These are phyloP conservation scores for Tephrocybe sp. DNA, from an alignment of 768 basidiomycete genomes.

Conservation along the genomic window DNA sequence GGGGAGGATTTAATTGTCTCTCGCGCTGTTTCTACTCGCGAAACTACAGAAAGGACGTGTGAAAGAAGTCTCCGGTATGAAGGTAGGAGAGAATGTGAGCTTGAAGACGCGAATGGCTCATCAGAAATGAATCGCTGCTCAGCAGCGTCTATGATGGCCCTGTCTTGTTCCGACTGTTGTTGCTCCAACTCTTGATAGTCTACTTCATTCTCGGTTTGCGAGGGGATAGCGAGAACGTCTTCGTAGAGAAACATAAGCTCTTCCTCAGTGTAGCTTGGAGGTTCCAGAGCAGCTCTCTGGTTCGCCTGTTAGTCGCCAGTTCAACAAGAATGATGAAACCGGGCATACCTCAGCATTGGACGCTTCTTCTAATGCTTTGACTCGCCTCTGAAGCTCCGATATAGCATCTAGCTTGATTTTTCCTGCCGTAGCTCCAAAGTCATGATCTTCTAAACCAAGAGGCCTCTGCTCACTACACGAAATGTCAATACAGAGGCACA, in stretches of 20 bases:
- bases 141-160: constrained; percentile 29
- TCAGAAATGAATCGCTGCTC: constrained; percentile 25
- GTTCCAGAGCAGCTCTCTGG: constrained; percentile 31
- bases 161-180: constrained; percentile 30
- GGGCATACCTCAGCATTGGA: constrained; percentile 32
- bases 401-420: constrained; percentile 12
- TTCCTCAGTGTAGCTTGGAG: constrained; percentile 38
- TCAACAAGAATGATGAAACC: not conserved
- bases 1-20: constrained; percentile 15
- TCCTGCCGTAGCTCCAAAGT: constrained; percentile 16
- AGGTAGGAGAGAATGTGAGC: not conserved
- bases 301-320: not conserved
- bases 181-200: constrained; percentile 13
- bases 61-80: constrained; percentile 34
- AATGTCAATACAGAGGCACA: not conserved
- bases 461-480: constrained; percentile 4
- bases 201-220: not conserved
- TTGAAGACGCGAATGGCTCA: constrained; percentile 2
- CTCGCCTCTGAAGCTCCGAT: constrained; percentile 32
- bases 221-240: constrained; percentile 38
- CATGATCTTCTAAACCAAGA: constrained; percentile 7
- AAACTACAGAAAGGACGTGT: constrained; percentile 32
- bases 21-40: constrained; percentile 30
- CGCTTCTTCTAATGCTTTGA: constrained; percentile 34
- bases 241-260: constrained; percentile 42